phyloP scores from a whole-genome alignment of 176 grass and related monocot genomes.

The Tillandsia fasciculata region DNA sequence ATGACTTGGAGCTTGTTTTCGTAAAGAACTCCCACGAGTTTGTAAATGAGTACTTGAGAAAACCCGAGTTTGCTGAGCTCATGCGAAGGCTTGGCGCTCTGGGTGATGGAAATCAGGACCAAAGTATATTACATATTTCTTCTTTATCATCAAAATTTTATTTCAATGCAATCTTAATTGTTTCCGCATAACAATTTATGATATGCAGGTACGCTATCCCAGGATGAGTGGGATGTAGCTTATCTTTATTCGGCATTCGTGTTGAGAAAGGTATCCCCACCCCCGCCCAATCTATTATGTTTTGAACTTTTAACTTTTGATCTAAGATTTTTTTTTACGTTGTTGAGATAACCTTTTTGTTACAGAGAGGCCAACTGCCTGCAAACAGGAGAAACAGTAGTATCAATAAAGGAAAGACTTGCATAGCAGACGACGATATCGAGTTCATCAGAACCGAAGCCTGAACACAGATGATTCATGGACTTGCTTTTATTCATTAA shows the following conservation, averaged over 20 bases:
- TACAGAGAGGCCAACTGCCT: slow-evolving; percentile 44
- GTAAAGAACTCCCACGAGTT: slow-evolving; percentile 93
- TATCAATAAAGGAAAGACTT: slow-evolving; percentile 57
- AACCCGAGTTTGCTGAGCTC: slow-evolving; percentile 68
- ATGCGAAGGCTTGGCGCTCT: slow-evolving; percentile 89
- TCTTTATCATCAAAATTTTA: slow-evolving; percentile 7
- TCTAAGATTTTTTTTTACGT: background rate
- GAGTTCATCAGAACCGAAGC: slow-evolving; percentile 40
- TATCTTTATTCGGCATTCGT: slow-evolving; percentile 92
- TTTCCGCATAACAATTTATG: slow-evolving; percentile 8
- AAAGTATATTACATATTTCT: slow-evolving; percentile 38
- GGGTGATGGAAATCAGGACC: slow-evolving; percentile 61
- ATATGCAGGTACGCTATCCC: slow-evolving; percentile 55
- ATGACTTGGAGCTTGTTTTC: slow-evolving; percentile 74
- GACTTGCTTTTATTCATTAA: background rate
- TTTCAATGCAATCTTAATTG: background rate
- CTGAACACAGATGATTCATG: background rate
- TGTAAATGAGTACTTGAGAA: slow-evolving; percentile 74
- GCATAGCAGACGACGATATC: slow-evolving; percentile 58
- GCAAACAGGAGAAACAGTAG: slow-evolving; percentile 35
- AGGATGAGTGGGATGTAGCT: slow-evolving; percentile 87
- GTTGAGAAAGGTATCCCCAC: slow-evolving; percentile 57
- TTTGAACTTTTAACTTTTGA: background rate
- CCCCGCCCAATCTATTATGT: background rate
- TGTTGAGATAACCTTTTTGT: background rate